phyloP scores from a whole-genome alignment of 352 stramenopile genomes.

The Globisporangium echinulatum region DNA sequence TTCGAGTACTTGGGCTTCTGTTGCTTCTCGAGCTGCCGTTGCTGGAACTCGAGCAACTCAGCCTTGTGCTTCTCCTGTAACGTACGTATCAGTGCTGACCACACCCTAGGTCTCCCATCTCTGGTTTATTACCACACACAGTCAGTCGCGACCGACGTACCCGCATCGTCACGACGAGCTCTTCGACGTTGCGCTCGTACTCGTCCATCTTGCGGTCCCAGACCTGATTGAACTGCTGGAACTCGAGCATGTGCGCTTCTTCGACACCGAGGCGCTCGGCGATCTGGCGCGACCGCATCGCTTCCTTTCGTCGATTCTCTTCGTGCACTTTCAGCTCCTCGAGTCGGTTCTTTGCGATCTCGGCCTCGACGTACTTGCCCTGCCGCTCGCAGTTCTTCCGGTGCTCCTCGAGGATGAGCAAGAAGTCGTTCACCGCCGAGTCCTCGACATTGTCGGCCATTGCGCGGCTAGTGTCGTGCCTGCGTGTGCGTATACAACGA shows the following conservation, averaged over 20 bases:
- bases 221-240: constrained; percentile 95
- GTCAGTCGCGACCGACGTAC: constrained; percentile 9
- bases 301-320: constrained; percentile 91
- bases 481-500: not conserved
- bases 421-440: constrained; percentile 80
- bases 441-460: constrained; percentile 63
- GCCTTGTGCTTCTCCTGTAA: constrained; percentile 66
- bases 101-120: not conserved
- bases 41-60: constrained; percentile 91
- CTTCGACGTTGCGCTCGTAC: constrained; percentile 90
- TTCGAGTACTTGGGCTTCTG: constrained; percentile 92
- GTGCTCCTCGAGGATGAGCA: constrained; percentile 92
- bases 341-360: constrained; percentile 95
- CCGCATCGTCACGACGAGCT: constrained; percentile 89
- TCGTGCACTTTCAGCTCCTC: constrained; percentile 96
- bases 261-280: constrained; percentile 93
- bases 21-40: constrained; percentile 88
- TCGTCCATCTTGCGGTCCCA: constrained; percentile 96
- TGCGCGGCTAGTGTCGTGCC: no score
- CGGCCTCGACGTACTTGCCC: constrained; percentile 96
- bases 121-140: not conserved
- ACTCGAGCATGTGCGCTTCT: constrained; percentile 97
- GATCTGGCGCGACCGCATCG: constrained; percentile 94
- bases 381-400: constrained; percentile 96
- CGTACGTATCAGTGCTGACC: no score